Percentiles rank a stretch among this genome's conserved stretches.
These are phyloP conservation scores for Xerocomellus chrysenteron DNA, from an alignment of 768 basidiomycete genomes.

Conservation along the genomic window DNA sequence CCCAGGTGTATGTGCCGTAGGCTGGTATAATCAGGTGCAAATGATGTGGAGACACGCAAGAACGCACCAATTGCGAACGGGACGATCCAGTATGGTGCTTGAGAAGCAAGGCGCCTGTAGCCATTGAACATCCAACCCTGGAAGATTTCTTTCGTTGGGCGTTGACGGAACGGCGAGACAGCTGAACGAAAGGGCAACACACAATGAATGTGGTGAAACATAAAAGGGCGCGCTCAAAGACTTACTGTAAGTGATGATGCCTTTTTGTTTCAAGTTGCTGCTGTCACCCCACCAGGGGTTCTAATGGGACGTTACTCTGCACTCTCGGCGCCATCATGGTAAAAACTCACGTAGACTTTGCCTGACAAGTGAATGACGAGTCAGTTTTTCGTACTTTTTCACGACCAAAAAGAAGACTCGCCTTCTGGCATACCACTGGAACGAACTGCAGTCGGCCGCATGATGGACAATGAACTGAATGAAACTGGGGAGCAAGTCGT, in stretches of 20 bases:
- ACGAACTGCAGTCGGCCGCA: constrained; percentile 53
- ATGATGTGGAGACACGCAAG: background rate
- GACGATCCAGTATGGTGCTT: constrained; percentile 75
- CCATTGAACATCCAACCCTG: constrained; percentile 85
- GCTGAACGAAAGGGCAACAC: constrained; percentile 40
- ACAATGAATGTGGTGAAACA: background rate
- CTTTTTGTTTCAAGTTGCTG: constrained; percentile 67
- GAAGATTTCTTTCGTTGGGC: constrained; percentile 68
- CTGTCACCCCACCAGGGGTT: constrained; percentile 91
- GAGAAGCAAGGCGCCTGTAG: constrained; percentile 68
- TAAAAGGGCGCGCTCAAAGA: constrained; percentile 13
- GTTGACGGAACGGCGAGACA: constrained; percentile 80
- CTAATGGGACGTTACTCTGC: constrained; percentile 39
- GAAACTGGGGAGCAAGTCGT: constrained; percentile 1
- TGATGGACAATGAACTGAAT: constrained; percentile 28
- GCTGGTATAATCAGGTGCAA: constrained; percentile 43
- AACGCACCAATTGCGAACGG: constrained; percentile 77
- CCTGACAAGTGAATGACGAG: constrained; percentile 39
- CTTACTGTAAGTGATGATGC: constrained; percentile 81
- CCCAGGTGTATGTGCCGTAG: constrained; percentile 79
- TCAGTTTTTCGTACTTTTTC: background rate
- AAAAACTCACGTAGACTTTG: constrained; percentile 74
- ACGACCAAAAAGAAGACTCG: constrained; percentile 39
- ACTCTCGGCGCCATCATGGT: background rate
- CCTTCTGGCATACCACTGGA: constrained; percentile 81